A percentile compares a stretch with the other conserved stretches of the same genome.
Conservation (phyloP, 169 alveolate genomes). For the Neospora caninum region DNA sequence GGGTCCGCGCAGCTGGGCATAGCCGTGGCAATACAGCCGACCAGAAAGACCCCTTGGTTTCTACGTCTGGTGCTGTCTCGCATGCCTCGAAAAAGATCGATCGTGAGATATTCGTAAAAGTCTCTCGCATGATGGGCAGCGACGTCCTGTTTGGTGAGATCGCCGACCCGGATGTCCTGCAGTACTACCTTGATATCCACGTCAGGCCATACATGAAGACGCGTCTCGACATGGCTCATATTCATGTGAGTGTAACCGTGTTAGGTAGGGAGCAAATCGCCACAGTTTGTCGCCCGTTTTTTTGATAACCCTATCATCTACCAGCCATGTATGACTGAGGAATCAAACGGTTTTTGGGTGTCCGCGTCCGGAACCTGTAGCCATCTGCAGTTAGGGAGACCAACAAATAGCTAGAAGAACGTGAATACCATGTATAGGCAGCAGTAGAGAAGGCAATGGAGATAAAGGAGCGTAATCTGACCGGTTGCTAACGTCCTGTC, state of each 20-base stretch:
- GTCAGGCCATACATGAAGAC: constrained; percentile 5
- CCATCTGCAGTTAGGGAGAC: too few species aligned
- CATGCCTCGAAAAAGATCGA: neutral
- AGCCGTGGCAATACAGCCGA: neutral
- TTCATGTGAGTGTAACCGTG: neutral
- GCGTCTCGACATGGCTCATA: constrained; percentile 18
- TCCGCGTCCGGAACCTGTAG: too few species aligned
- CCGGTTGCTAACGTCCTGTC: too few species aligned
- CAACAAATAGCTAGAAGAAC: too few species aligned
- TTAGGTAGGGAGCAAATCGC: too few species aligned
- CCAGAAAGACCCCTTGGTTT: neutral
- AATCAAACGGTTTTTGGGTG: too few species aligned
- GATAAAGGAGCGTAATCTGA: too few species aligned
- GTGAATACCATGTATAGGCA: too few species aligned
- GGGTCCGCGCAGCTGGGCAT: constrained; percentile 15
- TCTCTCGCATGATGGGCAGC: constrained; percentile 26
- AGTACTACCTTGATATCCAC: constrained; percentile 29
- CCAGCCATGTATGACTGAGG: too few species aligned
- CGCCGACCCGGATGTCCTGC: constrained; percentile 7
- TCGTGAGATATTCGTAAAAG: constrained; percentile 25
- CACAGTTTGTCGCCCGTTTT: too few species aligned
- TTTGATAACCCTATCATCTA: too few species aligned
- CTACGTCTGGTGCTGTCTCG: neutral
- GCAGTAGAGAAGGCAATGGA: too few species aligned
- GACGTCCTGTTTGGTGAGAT: constrained; percentile 55